Evolutionary conservation across 331 rosid genomes (phyloP).

Genomic region (Saraca asoca): DNA sequence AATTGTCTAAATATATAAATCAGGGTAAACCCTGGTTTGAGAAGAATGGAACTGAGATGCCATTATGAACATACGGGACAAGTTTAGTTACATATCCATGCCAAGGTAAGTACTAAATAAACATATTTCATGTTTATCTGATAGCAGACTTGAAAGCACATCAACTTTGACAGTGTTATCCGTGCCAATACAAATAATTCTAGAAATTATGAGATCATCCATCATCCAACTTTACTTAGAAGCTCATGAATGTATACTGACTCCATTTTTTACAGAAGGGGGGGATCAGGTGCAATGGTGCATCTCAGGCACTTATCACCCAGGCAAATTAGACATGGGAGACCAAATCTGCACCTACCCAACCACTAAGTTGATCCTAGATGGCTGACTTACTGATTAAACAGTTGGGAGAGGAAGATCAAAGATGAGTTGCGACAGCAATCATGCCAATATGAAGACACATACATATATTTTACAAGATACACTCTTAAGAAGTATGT

Average conservation of each 20-base stretch:
- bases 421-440: neutral
- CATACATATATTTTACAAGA: neutral
- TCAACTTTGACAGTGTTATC: neutral
- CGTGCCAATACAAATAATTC: no score
- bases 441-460: neutral
- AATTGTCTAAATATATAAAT: constrained; percentile 13
- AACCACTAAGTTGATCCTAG: no score
- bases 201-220: neutral
- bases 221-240: neutral
- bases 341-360: no score
- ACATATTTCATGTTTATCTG: neutral
- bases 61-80: constrained; percentile 1
- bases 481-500: neutral
- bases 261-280: neutral
- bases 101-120: neutral
- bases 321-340: no score
- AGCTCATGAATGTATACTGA: neutral
- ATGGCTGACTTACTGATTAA: no score
- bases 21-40: constrained; percentile 12
- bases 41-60: neutral
- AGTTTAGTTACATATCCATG: constrained; percentile 8
- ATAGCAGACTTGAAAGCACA: constrained; percentile 4
- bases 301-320: no score
- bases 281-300: no score
- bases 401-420: no score